Percentiles rank a stretch among this genome's conserved stretches.
Conservation (phyloP, 2,329 filamentous ascomycete genomes). For the Fusarium xylarioides region DNA sequence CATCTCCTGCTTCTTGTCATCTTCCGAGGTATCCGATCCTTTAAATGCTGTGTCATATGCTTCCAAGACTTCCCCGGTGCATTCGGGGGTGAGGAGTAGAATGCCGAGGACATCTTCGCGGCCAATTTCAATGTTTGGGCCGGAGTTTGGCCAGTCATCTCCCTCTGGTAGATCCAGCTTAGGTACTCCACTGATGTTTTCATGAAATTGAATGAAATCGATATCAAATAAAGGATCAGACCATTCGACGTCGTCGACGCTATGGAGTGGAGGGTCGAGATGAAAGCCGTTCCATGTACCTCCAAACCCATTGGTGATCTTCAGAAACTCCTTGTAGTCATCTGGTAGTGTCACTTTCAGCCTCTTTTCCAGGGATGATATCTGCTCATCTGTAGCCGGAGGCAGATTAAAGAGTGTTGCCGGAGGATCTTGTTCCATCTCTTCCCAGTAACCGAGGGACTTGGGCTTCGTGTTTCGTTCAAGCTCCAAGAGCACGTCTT, state of each 20-base stretch:
- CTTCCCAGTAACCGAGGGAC: neutral
- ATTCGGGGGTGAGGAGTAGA: slow-evolving; percentile 8
- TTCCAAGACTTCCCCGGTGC: slow-evolving; percentile 2
- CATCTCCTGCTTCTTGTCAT: neutral
- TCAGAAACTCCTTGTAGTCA: slow-evolving; percentile 35
- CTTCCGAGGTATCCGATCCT: neutral
- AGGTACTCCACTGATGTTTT: neutral
- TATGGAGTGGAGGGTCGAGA: slow-evolving; percentile 1
- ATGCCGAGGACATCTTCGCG: neutral
- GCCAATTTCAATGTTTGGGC: slow-evolving; percentile 11
- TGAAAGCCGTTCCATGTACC: slow-evolving; percentile 32
- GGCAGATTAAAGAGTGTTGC: slow-evolving; percentile 27
- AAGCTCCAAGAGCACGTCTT: slow-evolving; percentile 11
- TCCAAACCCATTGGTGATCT: slow-evolving; percentile 32
- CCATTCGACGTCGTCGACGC: slow-evolving; percentile 27
- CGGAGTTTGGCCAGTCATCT: slow-evolving; percentile 20
- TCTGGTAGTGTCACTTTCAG: slow-evolving; percentile 3
- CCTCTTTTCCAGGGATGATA: slow-evolving; percentile 16
- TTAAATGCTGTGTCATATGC: slow-evolving; percentile 20
- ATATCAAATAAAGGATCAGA: neutral
- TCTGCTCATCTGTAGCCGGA: slow-evolving; percentile 28
- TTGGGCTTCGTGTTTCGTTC: slow-evolving; percentile 24
- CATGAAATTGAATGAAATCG: slow-evolving; percentile 9
- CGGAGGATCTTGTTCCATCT: neutral
- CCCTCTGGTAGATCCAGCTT: neutral